Evolutionary conservation across 345 rosid genomes (phyloP).

Genomic region (Gossypium longicalyx): DNA sequence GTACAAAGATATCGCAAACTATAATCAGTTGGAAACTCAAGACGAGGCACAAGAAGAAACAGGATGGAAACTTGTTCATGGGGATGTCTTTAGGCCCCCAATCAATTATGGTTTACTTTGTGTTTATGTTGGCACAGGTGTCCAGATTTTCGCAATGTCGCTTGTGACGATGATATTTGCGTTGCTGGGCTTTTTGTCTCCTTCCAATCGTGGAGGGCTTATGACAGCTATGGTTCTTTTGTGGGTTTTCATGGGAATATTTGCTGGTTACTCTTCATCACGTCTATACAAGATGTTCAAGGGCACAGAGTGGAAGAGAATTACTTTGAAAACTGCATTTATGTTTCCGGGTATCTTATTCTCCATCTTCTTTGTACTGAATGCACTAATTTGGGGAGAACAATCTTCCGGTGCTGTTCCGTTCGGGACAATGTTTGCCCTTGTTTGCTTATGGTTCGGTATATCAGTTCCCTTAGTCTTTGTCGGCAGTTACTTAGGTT

Average conservation of each 20-base stretch:
- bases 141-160: constrained; percentile 86
- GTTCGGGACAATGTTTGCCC: constrained; percentile 94
- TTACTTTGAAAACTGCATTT: constrained; percentile 82
- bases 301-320: constrained; percentile 94
- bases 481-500: constrained; percentile 90
- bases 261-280: constrained; percentile 90
- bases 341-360: constrained; percentile 92
- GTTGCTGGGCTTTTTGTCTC: constrained; percentile 84
- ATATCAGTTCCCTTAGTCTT: constrained; percentile 97
- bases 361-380: constrained; percentile 75
- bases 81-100: constrained; percentile 93
- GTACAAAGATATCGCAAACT: constrained; percentile 88
- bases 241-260: constrained; percentile 97
- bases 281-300: constrained; percentile 90
- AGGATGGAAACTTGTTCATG: constrained; percentile 98
- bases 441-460: constrained; percentile 94
- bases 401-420: constrained; percentile 96
- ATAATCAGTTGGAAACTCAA: constrained; percentile 95
- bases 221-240: constrained; percentile 98
- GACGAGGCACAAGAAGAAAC: constrained; percentile 98
- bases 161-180: constrained; percentile 98
- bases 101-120: constrained; percentile 75
- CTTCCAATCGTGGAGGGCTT: constrained; percentile 97
- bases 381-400: constrained; percentile 92
- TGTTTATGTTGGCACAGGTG: constrained; percentile 93